These are phyloP conservation scores for Friedmanniomyces endolithicus DNA, from an alignment of 495 filamentous ascomycete species.

Conservation along the genomic window DNA sequence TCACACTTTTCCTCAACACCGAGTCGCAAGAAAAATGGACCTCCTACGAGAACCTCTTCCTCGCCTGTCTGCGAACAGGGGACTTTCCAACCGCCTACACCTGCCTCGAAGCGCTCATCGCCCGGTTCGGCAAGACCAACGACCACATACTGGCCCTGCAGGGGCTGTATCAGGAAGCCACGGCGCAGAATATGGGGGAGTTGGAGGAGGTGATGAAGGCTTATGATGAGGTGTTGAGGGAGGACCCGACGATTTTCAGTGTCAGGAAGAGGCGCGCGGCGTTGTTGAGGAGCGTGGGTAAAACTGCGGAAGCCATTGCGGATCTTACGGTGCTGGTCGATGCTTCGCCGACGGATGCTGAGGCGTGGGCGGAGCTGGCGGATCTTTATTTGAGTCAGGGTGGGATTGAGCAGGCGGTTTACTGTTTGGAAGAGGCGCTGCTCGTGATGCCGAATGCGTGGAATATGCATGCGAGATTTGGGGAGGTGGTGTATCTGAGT, in stretches of 20 bases:
- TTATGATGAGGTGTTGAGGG: conserved; percentile 62
- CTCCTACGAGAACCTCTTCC: conserved; percentile 70
- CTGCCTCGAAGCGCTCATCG: conserved; percentile 59
- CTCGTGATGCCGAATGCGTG: conserved; percentile 85
- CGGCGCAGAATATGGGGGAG: conserved; percentile 48
- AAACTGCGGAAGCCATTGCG: conserved; percentile 57
- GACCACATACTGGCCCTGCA: conserved; percentile 70
- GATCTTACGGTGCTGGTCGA: conserved; percentile 64
- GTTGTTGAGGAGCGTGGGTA: conserved; percentile 58
- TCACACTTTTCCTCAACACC: conserved; percentile 40
- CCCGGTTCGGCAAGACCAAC: conserved; percentile 70
- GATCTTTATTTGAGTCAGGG: conserved; percentile 70
- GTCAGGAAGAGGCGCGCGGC: conserved; percentile 78
- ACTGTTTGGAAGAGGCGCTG: conserved; percentile 79
- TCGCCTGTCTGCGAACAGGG: conserved; percentile 73
- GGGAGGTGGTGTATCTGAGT: conserved; percentile 66
- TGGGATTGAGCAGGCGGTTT: conserved; percentile 73
- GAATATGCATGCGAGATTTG: conserved; percentile 87
- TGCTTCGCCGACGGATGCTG: conserved; percentile 76
- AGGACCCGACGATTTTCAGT: conserved; percentile 70
- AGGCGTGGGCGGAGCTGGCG: conserved; percentile 86
- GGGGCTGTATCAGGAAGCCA: conserved; percentile 78
- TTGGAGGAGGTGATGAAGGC: conserved; percentile 56
- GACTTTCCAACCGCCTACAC: conserved; percentile 64
- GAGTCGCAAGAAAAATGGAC: conserved; percentile 71